Evolutionary conservation across 2,329 filamentous ascomycete genomes (phyloP), one percentile per base, ranked within the genome.

Genomic region (Lachnellula suecica): DNA sequence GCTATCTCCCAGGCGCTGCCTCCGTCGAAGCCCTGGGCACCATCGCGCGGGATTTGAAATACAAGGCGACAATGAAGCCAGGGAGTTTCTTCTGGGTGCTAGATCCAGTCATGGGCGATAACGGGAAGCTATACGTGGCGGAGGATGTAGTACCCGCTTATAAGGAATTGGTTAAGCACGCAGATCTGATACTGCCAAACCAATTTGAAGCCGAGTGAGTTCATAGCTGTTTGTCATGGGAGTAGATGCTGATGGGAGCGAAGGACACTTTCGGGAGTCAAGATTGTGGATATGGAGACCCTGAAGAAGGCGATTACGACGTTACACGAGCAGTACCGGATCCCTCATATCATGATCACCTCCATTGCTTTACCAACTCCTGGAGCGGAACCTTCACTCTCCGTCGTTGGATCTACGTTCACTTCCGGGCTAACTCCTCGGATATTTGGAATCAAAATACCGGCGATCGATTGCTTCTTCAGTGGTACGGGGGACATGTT

Each of bases 401-500:
- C 83, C 23, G 83, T 94, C 31, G 83, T 95, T 52, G 91, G 91
- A 51, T 92, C 89, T 10, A 91, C 85, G 17, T 85, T 85, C 66
- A 85, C 81, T 2, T 76, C 76, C 1, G 72, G 78, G 49, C 81
- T 83, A 59, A 77, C 77, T 38, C 84, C 93, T 0, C 86, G 94
- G n/a, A 79, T 93, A 47, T 99, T 97, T 77, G 85, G 87, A 64
- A 86, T 97, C 64, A 84, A 88, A 51, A 90, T 97, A 51, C 91
- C 93, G 0, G 83, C 87, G 24, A 85, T 97, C 54, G 89, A 96
- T 67, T 89, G 91, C 72, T 96, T 94, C 77, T 99, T 97, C 72
- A 91, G 88, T 63, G 94, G 94, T 37, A 97, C 95, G 0, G 94
- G 94, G 43, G 94, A 99, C 74, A 97, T 99, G 93, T 97, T 99